phyloP scores from a whole-genome alignment of 1,284 basidiomycete genomes.

The Apiotrichum brassicae region DNA sequence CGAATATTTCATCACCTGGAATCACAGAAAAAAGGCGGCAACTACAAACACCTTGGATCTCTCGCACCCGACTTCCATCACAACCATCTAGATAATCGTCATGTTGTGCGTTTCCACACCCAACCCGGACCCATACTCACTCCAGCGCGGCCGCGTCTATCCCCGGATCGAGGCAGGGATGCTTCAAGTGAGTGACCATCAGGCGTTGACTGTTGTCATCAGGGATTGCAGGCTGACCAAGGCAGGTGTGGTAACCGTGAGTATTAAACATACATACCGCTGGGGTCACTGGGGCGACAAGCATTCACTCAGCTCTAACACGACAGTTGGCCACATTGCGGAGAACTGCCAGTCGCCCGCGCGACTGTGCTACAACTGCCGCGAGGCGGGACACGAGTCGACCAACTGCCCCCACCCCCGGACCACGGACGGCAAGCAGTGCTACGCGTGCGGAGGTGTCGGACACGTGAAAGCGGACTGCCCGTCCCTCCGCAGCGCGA shows the following conservation, averaged over 20 bases:
- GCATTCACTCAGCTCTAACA: no score
- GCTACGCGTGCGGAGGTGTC: conserved; percentile 70
- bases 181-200: conserved; percentile 43
- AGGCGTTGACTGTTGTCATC: background rate
- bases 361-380: conserved; percentile 86
- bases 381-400: conserved; percentile 82
- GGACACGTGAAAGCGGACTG: conserved; percentile 65
- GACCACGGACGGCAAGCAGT: conserved; percentile 67
- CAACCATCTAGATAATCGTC: conserved; percentile 1
- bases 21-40: no score
- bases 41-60: no score
- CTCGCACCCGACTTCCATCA: no score
- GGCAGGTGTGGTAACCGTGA: conserved; percentile 7
- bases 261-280: no score
- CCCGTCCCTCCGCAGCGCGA: conserved; percentile 60
- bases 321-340: conserved; percentile 73
- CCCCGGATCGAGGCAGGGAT: conserved; percentile 43
- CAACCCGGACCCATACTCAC: background rate
- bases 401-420: conserved; percentile 77
- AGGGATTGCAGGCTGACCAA: background rate
- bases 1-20: no score
- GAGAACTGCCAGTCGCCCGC: conserved; percentile 79
- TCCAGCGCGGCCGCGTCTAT: conserved; percentile 31
- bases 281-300: background rate
- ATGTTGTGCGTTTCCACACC: conserved; percentile 6